phyloP scores from a whole-genome alignment of 2,329 filamentous ascomycete species.

The Colletotrichum tropicicola region DNA sequence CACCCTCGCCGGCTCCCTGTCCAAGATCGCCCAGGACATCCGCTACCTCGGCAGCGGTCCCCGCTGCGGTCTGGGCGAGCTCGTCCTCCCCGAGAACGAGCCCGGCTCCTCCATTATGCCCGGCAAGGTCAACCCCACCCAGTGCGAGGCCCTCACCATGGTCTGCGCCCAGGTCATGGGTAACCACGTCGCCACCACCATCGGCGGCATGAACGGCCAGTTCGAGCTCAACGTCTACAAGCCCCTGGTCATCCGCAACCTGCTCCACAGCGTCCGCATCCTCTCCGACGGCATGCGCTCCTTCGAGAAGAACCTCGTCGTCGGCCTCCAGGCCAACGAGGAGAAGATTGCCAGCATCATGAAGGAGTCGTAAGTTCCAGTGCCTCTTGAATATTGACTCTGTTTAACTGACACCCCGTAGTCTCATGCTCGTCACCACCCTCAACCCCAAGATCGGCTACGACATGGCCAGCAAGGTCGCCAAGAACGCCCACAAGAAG shows the following conservation, averaged over 20 bases:
- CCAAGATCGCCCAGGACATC: slow-evolving; percentile 98
- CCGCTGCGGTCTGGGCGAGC: slow-evolving; percentile 93
- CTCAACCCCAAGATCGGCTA: slow-evolving; percentile 97
- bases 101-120: slow-evolving; percentile 99
- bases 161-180: slow-evolving; percentile 97
- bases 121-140: slow-evolving; percentile 98
- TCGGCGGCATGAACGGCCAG: slow-evolving; percentile 96
- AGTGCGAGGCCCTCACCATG: slow-evolving; percentile 98
- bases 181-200: slow-evolving; percentile 92
- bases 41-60: slow-evolving; percentile 96
- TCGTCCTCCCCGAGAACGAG: slow-evolving; percentile 96
- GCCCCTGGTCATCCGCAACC: slow-evolving; percentile 93
- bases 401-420: slow-evolving; percentile 48
- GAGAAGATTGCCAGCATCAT: slow-evolving; percentile 88
- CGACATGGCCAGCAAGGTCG: slow-evolving; percentile 96
- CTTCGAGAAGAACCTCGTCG: slow-evolving; percentile 93
- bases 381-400: neutral
- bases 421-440: slow-evolving; percentile 97
- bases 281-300: slow-evolving; percentile 92
- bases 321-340: slow-evolving; percentile 91
- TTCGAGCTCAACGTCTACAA: slow-evolving; percentile 99
- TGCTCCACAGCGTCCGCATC: slow-evolving; percentile 90
- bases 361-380: slow-evolving; percentile 82
- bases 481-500: slow-evolving; percentile 99
- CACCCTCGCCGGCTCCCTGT: slow-evolving; percentile 88